These are phyloP conservation scores for Fusarium falciforme DNA, from an alignment of 2,329 filamentous ascomycete genomes.

Conservation along the genomic window DNA sequence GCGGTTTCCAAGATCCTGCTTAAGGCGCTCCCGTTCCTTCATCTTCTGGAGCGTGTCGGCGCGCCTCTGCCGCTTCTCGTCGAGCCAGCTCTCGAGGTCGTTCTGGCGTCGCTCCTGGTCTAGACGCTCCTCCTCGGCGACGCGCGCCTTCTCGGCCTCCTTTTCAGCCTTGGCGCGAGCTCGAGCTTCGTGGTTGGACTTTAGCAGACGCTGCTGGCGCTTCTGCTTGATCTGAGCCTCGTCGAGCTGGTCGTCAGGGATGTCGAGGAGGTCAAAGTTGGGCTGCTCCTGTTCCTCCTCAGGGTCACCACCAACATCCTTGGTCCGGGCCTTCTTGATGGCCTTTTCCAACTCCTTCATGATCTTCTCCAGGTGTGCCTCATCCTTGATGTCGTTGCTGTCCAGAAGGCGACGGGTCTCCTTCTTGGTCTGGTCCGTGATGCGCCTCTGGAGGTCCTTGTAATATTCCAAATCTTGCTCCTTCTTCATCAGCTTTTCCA, in stretches of 20 bases:
- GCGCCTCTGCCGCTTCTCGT: constrained; percentile 82
- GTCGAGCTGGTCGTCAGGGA: constrained; percentile 92
- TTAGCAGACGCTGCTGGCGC: constrained; percentile 89
- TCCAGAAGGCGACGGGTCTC: constrained; percentile 88
- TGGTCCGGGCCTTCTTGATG: constrained; percentile 89
- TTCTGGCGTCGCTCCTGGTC: constrained; percentile 87
- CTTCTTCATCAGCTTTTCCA: constrained; percentile 95
- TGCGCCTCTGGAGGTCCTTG: constrained; percentile 79
- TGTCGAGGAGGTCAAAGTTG: constrained; percentile 87
- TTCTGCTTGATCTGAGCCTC: constrained; percentile 93
- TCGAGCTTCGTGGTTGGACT: constrained; percentile 93
- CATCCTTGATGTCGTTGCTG: constrained; percentile 91
- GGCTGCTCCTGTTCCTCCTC: constrained; percentile 85
- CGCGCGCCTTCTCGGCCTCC: constrained; percentile 86
- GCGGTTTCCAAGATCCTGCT: constrained; percentile 93
- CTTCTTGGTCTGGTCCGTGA: constrained; percentile 87
- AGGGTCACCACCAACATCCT: constrained; percentile 86
- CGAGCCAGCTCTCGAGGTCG: constrained; percentile 87
- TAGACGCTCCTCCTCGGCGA: constrained; percentile 83
- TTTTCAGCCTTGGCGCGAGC: constrained; percentile 97
- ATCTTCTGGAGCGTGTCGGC: constrained; percentile 80
- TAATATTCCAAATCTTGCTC: constrained; percentile 96
- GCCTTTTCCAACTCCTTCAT: constrained; percentile 92
- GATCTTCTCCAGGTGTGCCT: constrained; percentile 83
- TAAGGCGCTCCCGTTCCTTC: constrained; percentile 92